Evolutionary conservation across 2,329 filamentous ascomycete genomes (phyloP).

Genomic region (Ceratocystis eucalypticola): DNA sequence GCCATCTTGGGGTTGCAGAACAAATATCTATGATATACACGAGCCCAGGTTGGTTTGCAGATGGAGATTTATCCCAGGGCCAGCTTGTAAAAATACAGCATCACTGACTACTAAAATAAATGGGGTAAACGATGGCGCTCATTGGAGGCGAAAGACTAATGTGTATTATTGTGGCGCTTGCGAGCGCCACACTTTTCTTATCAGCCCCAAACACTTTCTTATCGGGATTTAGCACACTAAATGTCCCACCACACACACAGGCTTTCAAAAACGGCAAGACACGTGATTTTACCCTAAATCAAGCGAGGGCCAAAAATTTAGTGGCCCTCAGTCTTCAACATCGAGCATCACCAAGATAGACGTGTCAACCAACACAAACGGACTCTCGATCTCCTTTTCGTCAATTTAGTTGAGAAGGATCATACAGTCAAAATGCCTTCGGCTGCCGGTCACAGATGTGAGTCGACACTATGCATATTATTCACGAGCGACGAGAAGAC

Average conservation of each 20-base stretch:
- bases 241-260: conserved; percentile 17
- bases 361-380: conserved; percentile 25
- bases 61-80: too few relatives aligned
- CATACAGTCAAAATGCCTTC: conserved; percentile 63
- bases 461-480: conserved; percentile 33
- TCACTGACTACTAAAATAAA: too few relatives aligned
- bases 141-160: too few relatives aligned
- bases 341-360: conserved; percentile 20
- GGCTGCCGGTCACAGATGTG: conserved; percentile 77
- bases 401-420: conserved; percentile 30
- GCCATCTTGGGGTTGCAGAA: too few relatives aligned
- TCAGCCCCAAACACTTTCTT: conserved; percentile 9
- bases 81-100: too few relatives aligned
- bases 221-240: conserved; percentile 12
- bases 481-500: conserved; percentile 11
- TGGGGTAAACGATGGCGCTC: too few relatives aligned
- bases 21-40: too few relatives aligned
- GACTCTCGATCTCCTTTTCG: conserved; percentile 27
- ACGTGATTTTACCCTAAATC: conserved; percentile 20
- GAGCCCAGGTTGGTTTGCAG: too few relatives aligned
- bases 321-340: conserved; percentile 21
- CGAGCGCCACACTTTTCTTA: neutral
- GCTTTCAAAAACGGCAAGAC: conserved; percentile 17
- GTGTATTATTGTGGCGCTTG: neutral
- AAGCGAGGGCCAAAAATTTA: conserved; percentile 21